Evolutionary conservation across 805 yeast genomes (phyloP).

Genomic region (Cephaloascus albidus): DNA sequence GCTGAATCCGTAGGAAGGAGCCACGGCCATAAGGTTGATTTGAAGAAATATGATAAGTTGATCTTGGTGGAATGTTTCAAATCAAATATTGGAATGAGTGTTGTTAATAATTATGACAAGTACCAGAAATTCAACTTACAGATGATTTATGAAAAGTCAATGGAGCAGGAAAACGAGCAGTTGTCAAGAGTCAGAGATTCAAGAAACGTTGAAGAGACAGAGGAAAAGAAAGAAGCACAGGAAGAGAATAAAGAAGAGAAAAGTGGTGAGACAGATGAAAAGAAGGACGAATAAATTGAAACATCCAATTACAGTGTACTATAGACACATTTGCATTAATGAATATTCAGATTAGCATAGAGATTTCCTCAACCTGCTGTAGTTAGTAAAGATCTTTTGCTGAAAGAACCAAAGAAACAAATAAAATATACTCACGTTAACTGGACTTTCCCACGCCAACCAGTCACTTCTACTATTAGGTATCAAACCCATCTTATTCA

Average conservation of each 20-base stretch:
- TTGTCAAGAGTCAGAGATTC: conserved; percentile 5
- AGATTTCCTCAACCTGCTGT: not conserved
- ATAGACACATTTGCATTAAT: too few species aligned
- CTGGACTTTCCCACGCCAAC: conserved; percentile 71
- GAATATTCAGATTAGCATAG: too few species aligned
- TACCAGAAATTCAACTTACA: conserved; percentile 71
- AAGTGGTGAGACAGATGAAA: not conserved
- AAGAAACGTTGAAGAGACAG: not conserved
- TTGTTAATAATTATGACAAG: conserved; percentile 55
- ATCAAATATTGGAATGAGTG: conserved; percentile 80
- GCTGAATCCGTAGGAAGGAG: conserved; percentile 67
- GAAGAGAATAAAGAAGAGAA: conserved; percentile 8
- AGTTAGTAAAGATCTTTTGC: not conserved
- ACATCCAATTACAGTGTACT: too few species aligned
- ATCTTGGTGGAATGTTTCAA: conserved; percentile 84
- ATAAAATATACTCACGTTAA: conserved; percentile 9
- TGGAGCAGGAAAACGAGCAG: conserved; percentile 10
- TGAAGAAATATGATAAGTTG: conserved; percentile 70
- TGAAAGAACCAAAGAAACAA: not conserved
- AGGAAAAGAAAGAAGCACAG: conserved; percentile 2
- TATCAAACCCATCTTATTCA: conserved; percentile 80
- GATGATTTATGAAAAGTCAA: conserved; percentile 53
- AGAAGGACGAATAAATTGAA: conserved; percentile 1
- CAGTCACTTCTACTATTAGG: conserved; percentile 88
- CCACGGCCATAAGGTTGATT: conserved; percentile 68